Evolutionary conservation across 2,329 filamentous ascomycete genomes (phyloP), one percentile per base, ranked within the genome.

Genomic region (Catunica adiposa): DNA sequence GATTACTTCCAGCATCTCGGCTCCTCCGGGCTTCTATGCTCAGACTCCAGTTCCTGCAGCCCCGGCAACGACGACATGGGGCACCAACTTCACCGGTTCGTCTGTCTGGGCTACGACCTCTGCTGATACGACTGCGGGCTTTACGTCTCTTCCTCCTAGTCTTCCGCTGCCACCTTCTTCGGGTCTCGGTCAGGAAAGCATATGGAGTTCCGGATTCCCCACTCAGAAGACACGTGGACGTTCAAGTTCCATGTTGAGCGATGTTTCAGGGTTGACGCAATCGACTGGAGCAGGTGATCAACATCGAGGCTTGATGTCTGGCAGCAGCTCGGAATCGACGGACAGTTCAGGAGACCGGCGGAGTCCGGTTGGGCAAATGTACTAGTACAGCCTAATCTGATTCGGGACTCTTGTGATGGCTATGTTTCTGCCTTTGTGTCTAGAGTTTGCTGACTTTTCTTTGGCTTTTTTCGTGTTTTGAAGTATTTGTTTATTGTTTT

Each of bases 161-260:
- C 37, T 26, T 47, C 20, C 48, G 14, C n/a, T 37, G 2, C 23
- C 26, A 1, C 15, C 25, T 46, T 8, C 25, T 15, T 23, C 47
- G 5, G 22, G 22, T 38, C 20, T 44, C 1, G 15, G 34, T 25
- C 31, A 31, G n/a, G 40, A n/a, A 8, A 44, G 20, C 20, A 47
- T 40, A 17, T 56, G 55, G 42, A 40, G 40, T 3, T n/a, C 53
- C 7, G n/a, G 31, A 9, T 37, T 47, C 44, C 17, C 53, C 22
- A 14, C 42, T 54, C 44, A n/a, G 31, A 74, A 72, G 64, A 68
- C 70, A 29, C 68, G 79, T 47, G 79, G 78, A 22, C 75, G 80
- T 51, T 82, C 79, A 29, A 82, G 78, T 8, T 82, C 78, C 57
- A 83, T 83, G 80, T 73, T 83, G 1, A 82, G 79, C 62, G 76